A percentile compares a stretch with the other conserved stretches of the same genome.
phyloP scores from a whole-genome alignment of 2,329 filamentous ascomycete genomes.

The Nothophaeocryptopus gaeumannii region DNA sequence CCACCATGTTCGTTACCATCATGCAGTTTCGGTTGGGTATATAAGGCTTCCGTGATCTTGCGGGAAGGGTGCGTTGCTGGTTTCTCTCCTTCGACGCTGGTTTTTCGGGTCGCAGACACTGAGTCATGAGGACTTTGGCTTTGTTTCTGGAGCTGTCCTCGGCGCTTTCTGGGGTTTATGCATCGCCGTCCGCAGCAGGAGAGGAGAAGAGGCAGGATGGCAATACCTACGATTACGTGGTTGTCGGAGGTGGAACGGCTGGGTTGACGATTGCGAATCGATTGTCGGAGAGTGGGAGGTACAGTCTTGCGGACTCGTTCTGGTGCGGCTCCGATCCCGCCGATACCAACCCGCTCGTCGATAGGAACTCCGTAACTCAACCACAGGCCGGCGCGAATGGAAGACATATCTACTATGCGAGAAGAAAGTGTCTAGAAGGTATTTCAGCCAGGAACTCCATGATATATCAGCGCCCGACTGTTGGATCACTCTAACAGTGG shows the following conservation, averaged over 20 bases:
- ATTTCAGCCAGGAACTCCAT: conserved; percentile 20
- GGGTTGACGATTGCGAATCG: conserved; percentile 24
- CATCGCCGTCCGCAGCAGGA: neutral
- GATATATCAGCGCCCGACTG: conserved; percentile 20
- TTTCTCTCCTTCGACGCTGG: too few relatives aligned
- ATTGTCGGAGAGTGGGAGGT: conserved; percentile 14
- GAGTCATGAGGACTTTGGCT: too few relatives aligned
- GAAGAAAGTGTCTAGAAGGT: conserved; percentile 33
- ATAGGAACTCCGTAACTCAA: conserved; percentile 25
- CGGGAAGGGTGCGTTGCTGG: too few relatives aligned
- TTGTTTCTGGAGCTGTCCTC: too few relatives aligned
- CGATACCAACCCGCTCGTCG: conserved; percentile 10
- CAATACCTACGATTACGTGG: conserved; percentile 15
- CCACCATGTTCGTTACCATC: too few relatives aligned
- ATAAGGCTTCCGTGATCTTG: too few relatives aligned
- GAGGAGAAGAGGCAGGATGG: conserved; percentile 2
- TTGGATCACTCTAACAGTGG: conserved; percentile 19
- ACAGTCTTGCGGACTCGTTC: conserved; percentile 14
- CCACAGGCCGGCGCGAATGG: conserved; percentile 26
- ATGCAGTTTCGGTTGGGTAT: too few relatives aligned
- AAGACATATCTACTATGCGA: conserved; percentile 26
- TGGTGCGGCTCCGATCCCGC: conserved; percentile 4
- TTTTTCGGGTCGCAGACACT: too few relatives aligned
- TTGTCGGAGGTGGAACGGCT: conserved; percentile 23
- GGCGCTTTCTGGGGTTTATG: too few relatives aligned